Evolutionary conservation across 768 basidiomycete species (phyloP).

Genomic region (Phylloporus scabripes): DNA sequence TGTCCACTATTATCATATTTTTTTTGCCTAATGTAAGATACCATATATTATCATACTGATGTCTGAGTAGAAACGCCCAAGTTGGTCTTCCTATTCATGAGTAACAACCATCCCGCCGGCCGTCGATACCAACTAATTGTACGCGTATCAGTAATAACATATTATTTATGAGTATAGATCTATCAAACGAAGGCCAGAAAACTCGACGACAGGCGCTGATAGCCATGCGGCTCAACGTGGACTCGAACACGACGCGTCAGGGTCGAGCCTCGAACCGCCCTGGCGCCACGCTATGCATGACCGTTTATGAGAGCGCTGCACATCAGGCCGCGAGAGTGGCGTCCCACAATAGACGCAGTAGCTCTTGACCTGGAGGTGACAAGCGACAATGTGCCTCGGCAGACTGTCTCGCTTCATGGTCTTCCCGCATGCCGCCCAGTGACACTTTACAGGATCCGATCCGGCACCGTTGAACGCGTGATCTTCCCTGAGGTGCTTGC

Average conservation of each 20-base stretch:
- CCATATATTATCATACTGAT: too few species aligned
- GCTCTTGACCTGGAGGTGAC: slow-evolving; percentile 13
- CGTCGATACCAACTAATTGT: neutral
- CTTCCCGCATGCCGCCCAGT: slow-evolving; percentile 13
- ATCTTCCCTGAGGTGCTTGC: slow-evolving; percentile 10
- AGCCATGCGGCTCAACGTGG: neutral
- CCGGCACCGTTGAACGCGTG: slow-evolving; percentile 8
- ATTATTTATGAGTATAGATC: neutral
- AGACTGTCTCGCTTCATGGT: slow-evolving; percentile 14
- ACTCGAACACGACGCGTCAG: neutral
- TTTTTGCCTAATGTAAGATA: neutral
- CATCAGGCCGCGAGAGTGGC: slow-evolving; percentile 19
- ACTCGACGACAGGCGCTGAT: neutral
- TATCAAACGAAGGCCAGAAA: neutral
- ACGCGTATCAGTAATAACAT: neutral
- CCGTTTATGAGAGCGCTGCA: slow-evolving; percentile 10
- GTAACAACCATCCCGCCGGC: neutral
- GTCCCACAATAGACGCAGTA: slow-evolving; percentile 8
- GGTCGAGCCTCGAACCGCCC: neutral
- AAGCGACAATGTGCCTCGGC: slow-evolving; percentile 14
- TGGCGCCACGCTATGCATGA: slow-evolving; percentile 5
- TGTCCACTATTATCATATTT: neutral
- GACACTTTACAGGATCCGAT: slow-evolving; percentile 3
- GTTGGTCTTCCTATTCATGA: neutral
- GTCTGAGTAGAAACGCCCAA: neutral